Percentiles rank a stretch among this genome's conserved stretches.
Evolutionary conservation across 768 basidiomycete species (phyloP).

Genomic region (Tephrocybe rancida): DNA sequence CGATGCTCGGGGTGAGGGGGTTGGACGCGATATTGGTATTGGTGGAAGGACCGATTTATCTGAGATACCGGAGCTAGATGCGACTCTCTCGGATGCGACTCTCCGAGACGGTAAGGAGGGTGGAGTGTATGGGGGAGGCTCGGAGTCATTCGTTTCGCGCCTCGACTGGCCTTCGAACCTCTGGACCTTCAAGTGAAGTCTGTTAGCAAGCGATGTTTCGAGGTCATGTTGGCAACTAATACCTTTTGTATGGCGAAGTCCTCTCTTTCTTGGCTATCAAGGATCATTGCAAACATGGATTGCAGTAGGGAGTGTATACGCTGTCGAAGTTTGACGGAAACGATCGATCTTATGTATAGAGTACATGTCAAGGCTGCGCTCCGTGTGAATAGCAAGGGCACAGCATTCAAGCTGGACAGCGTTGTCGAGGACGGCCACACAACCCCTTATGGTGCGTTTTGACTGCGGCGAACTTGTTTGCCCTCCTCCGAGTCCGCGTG

Average conservation of each 20-base stretch:
- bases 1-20: constrained; percentile 1
- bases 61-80: not conserved
- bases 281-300: constrained; percentile 6
- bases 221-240: not conserved
- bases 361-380: constrained; percentile 8
- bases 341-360: not conserved
- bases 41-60: not conserved
- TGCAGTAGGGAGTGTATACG: too few relatives aligned
- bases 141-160: not conserved
- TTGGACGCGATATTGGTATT: not conserved
- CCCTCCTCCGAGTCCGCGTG: too few relatives aligned
- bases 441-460: not conserved
- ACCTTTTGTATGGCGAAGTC: constrained; percentile 4
- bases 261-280: constrained; percentile 4
- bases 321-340: too few relatives aligned
- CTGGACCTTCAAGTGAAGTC: not conserved
- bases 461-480: not conserved
- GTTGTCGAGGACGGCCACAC: not conserved
- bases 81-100: not conserved
- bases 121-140: constrained; percentile 13
- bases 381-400: constrained; percentile 11
- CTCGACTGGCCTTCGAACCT: not conserved
- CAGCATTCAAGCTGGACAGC: not conserved
- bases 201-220: not conserved
- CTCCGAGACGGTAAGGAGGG: not conserved